These are phyloP conservation scores for Dryadomyces quercus-mongolicae DNA, from an alignment of 2,329 filamentous ascomycete species.

Conservation along the genomic window DNA sequence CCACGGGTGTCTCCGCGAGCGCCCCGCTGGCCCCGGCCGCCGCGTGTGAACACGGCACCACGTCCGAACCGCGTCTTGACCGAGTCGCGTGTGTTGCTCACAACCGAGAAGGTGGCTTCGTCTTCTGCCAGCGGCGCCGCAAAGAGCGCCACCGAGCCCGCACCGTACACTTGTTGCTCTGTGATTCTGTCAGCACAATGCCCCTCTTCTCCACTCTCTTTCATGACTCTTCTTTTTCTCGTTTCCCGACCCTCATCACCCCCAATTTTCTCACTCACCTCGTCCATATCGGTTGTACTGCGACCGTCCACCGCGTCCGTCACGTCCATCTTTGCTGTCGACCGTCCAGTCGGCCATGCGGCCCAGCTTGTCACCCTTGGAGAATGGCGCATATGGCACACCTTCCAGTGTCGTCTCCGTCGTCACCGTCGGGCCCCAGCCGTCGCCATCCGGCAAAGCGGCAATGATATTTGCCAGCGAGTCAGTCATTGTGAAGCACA, in stretches of 20 bases:
- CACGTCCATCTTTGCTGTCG: slow-evolving; percentile 74
- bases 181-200: slow-evolving; percentile 1
- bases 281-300: slow-evolving; percentile 90
- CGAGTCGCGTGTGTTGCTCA: slow-evolving; percentile 85
- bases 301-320: slow-evolving; percentile 61
- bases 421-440: slow-evolving; percentile 79
- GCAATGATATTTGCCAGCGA: slow-evolving; percentile 51
- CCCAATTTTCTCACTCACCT: slow-evolving; percentile 41
- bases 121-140: slow-evolving; percentile 87
- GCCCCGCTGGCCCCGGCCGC: slow-evolving; percentile 61
- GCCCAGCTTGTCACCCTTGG: slow-evolving; percentile 95
- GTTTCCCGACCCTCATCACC: background rate
- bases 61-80: slow-evolving; percentile 80
- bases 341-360: slow-evolving; percentile 98
- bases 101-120: slow-evolving; percentile 93
- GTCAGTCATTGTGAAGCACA: slow-evolving; percentile 4
- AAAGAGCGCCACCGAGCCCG: slow-evolving; percentile 76
- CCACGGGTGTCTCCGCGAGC: slow-evolving; percentile 51
- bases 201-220: background rate
- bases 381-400: slow-evolving; percentile 95
- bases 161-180: slow-evolving; percentile 97
- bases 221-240: background rate
- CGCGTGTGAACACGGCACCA: slow-evolving; percentile 80
- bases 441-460: slow-evolving; percentile 60
- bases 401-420: slow-evolving; percentile 83